Evolutionary conservation across 495 filamentous ascomycete species (phyloP).

Genomic region (Evansstolkia leycettana): DNA sequence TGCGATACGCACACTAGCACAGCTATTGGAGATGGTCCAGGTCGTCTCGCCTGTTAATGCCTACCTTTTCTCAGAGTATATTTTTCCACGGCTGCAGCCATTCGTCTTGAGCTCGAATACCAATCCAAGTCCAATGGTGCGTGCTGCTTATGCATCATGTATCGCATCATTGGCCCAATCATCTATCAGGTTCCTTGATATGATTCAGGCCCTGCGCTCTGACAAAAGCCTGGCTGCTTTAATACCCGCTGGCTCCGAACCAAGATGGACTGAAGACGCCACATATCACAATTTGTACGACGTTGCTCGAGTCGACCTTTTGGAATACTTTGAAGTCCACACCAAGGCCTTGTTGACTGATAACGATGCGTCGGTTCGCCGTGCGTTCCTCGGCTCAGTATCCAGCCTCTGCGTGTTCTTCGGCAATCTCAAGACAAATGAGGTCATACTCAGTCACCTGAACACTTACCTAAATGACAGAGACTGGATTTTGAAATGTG

Average conservation of each 20-base stretch:
- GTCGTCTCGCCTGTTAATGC: slow-evolving; percentile 91
- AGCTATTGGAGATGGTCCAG: slow-evolving; percentile 74
- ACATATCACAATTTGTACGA: slow-evolving; percentile 77
- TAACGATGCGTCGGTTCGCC: slow-evolving; percentile 70
- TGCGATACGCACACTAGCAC: slow-evolving; percentile 73
- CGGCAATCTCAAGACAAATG: slow-evolving; percentile 75
- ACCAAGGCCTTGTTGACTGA: slow-evolving; percentile 87
- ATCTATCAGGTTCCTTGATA: slow-evolving; percentile 72
- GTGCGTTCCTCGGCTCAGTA: slow-evolving; percentile 89
- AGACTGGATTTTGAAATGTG: slow-evolving; percentile 93
- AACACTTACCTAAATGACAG: slow-evolving; percentile 97
- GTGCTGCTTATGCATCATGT: slow-evolving; percentile 85
- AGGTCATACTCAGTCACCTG: slow-evolving; percentile 86
- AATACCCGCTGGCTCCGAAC: slow-evolving; percentile 53
- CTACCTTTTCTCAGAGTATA: slow-evolving; percentile 89
- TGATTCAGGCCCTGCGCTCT: slow-evolving; percentile 76
- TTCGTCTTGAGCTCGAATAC: slow-evolving; percentile 46
- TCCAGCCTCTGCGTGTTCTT: slow-evolving; percentile 92
- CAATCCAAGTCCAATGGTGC: slow-evolving; percentile 55
- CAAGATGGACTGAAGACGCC: slow-evolving; percentile 55
- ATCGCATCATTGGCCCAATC: slow-evolving; percentile 87
- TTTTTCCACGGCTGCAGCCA: slow-evolving; percentile 69
- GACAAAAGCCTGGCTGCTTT: slow-evolving; percentile 69
- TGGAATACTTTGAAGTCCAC: slow-evolving; percentile 70
- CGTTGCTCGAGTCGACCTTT: slow-evolving; percentile 60